Conservation (phyloP, 345 rosid species). For the Schrenkiella parvula region DNA sequence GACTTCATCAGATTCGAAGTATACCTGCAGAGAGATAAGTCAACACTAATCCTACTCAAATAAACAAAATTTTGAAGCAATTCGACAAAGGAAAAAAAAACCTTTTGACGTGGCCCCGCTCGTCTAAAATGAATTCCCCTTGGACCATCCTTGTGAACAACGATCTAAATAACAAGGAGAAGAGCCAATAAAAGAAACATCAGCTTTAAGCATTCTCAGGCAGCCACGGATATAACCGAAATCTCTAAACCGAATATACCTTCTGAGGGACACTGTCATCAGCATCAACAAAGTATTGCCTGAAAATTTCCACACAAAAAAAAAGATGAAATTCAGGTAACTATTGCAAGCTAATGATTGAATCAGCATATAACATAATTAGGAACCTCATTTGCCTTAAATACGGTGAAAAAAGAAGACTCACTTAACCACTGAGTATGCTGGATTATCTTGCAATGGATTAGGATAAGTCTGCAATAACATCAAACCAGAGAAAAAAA, state of each 20-base stretch:
- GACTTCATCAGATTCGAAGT: constrained; percentile 76
- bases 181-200: not conserved
- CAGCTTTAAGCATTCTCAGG: not conserved
- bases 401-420: constrained; percentile 4
- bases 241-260: constrained; percentile 17
- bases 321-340: not conserved
- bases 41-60: constrained; percentile 8
- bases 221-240: not conserved
- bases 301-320: constrained; percentile 20
- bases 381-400: not conserved
- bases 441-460: constrained; percentile 86
- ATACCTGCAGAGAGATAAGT: constrained; percentile 40
- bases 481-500: not conserved
- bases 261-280: constrained; percentile 79
- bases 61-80: not conserved
- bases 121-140: constrained; percentile 85
- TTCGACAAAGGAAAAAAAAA: not conserved
- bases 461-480: constrained; percentile 59
- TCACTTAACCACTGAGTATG: constrained; percentile 85
- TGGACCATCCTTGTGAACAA: constrained; percentile 66
- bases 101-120: constrained; percentile 93
- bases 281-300: constrained; percentile 86
- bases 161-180: constrained; percentile 41
- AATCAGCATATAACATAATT: not conserved
- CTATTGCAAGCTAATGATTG: not conserved